Evolutionary conservation across 805 yeast species (phyloP), one percentile per base, ranked within the genome.

Genomic region (Sugiyamaella marilandica): DNA sequence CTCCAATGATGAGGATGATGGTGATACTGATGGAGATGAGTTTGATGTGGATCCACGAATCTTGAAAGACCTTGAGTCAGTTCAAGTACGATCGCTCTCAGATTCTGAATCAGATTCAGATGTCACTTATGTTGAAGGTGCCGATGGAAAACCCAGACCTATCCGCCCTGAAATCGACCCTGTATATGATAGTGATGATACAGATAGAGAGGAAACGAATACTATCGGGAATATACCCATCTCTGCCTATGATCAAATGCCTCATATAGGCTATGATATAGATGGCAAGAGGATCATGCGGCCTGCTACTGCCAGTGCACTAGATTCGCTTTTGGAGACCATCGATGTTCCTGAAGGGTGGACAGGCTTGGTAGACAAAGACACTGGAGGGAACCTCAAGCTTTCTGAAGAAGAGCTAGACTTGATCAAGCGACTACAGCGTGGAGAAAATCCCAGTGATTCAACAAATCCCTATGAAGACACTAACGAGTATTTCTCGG

Each of bases 231-330:
- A 94, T 66, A 80, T 94, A 53, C 98, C 99, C 48, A 65, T 94
- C 18, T 80, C 92, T 16, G 96, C 96, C 1, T 94, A 94, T 67
- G 99, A 94, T 52, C 96, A 91, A 70, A 86, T 85, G 83, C 99
- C 99, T 1, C 99, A 94, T 67, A 82, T 94, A 55, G 98, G 99
- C 53, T 94, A 94, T 69, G 92, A 89, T 68, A 91, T 94, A 63
- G 94, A 94, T 67, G 99, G 99, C 64, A 92, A 91, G 68, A 82
- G 99, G 66, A 91, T 94, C 65, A 92, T 94, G 98, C 82, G 99
- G 69, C 99, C 99, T 10, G 99, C 98, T 9, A 85, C 88, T 63
- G 96, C 97, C 11, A 83, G 95, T 53, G 99, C 98, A 1, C 77
- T 94, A 59, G 98, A 94, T 65, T 86, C 85, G 63, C 77, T 94